Evolutionary conservation across 2,329 filamentous ascomycete species (phyloP), one percentile per base, ranked within the genome.

Genomic region (Ceratocystis colombiana): DNA sequence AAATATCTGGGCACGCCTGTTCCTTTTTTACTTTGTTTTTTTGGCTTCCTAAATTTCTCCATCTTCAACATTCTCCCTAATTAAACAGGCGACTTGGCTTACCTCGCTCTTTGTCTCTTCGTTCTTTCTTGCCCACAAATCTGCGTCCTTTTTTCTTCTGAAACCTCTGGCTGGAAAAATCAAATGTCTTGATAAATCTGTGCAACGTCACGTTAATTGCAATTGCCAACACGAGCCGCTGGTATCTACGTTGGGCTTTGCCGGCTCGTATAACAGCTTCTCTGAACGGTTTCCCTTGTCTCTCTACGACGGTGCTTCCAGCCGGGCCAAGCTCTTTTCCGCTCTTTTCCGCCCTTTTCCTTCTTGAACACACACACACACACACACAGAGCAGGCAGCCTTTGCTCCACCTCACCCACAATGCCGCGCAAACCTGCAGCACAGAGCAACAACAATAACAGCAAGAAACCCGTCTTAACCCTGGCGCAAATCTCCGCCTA

Each of bases 401-500:
- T 41, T 41, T 10, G 37, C 37, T 41, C 37, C 37, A 15, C 37
- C 37, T 41, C 37, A 5, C 17, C 62, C 62, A 64, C 46, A 46
- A 67, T 65, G 57, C 44, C 45, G 20, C 65, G 65, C 33, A 67
- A 61, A 44, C 48, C 45, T 22, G 17, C 61, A 33, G 33, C 50
- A 37, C 53, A 44, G 12, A 33, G 37, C 37, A 41, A 15, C 37
- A 41, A 15, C 37, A 41, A 41, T 22, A 28, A 48, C 15, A 71
- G 75, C 20, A 83, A 88, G 76, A 88, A 82, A 78, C 85, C 88
- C 73, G 84, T 85, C 69, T 81, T 99, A 71, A 96, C 91, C 6
- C 80, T 97, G 71, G 86, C 87, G 68, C 92, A 96, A 79, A 79
- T 99, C 72, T 88, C 91, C 41, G 88, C 88, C 62, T 97, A 97